Evolutionary conservation across 176 grass and related monocot species (phyloP), one percentile per base, ranked within the genome.

Genomic region (Musa beccarii): DNA sequence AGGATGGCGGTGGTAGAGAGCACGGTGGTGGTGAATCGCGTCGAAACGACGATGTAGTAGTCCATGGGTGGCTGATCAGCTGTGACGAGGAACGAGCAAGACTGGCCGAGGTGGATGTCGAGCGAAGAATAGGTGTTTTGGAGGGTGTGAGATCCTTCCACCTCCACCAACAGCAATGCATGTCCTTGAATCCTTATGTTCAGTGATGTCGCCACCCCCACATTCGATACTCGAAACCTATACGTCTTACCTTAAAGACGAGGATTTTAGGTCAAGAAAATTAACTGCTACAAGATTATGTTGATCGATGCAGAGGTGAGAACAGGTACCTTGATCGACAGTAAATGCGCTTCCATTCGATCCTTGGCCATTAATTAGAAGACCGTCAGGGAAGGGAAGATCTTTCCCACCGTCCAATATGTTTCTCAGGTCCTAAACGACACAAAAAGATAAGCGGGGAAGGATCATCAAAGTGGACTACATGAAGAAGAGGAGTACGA

Each of bases 181-280:
- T 98, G 94, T 8, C 90, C 90, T 85, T 98, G 94, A 82, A 98
- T 85, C 73, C 90, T 81, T 67, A 98, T 54, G 80, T 98, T 93
- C 10, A 98, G 59, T 1, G 86, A 93, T 1, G 88, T 93, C 0
- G 94, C 59, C 64, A 98, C 65, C 0, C 94, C 94, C 8, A 98
- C 88, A 62, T 98, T 93, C 9, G 90, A 86, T 74, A 98, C 89
- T 77, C 88, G 75, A 76, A 98, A 91, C 19, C 90, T 74, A 69
- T 93, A 98, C 19, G 88, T 93, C 70, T 53, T 87, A 3, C 90
- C 93, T 96, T 81, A 55, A 68, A 51, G 19, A 68, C 49, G 22
- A 0, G 50, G 51, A 52, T 61, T 59, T 80, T 20, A 57, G 26
- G 16, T 59, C 23, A 16, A 79, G 79, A 9, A 64, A 22, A 43